phyloP scores from a whole-genome alignment of 768 basidiomycete genomes.

The Lanmaoa rubissima region DNA sequence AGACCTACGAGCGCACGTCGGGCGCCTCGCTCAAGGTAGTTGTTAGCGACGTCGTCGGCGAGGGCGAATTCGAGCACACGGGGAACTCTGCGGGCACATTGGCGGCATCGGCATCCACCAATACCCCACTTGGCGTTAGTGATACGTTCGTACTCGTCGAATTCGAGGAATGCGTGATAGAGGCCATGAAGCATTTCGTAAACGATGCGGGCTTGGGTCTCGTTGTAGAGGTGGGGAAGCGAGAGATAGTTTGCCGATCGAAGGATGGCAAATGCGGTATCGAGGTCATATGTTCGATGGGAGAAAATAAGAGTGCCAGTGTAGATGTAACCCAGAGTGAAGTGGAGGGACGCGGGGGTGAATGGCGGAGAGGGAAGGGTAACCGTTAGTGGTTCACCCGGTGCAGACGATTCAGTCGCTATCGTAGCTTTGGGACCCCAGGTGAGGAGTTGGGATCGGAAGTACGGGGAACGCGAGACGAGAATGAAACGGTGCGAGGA shows the following conservation, averaged over 20 bases:
- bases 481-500: conserved; percentile 93
- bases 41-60: conserved; percentile 73
- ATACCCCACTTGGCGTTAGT: conserved; percentile 79
- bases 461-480: conserved; percentile 85
- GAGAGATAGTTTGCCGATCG: conserved; percentile 79
- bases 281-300: conserved; percentile 88
- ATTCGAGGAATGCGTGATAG: conserved; percentile 79
- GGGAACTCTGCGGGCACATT: conserved; percentile 78
- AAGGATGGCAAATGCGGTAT: conserved; percentile 88
- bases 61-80: conserved; percentile 82
- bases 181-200: conserved; percentile 91
- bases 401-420: conserved; percentile 22
- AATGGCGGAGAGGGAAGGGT: conserved; percentile 89
- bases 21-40: conserved; percentile 65
- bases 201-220: conserved; percentile 79
- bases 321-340: conserved; percentile 92
- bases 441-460: conserved; percentile 72
- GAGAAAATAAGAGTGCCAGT: conserved; percentile 93
- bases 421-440: conserved; percentile 48
- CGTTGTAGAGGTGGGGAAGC: conserved; percentile 68
- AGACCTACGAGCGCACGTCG: conserved; percentile 75
- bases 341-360: conserved; percentile 90
- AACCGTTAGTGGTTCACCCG: conserved; percentile 53
- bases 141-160: conserved; percentile 73
- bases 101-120: conserved; percentile 80